Evolutionary conservation across 768 basidiomycete species (phyloP).

Genomic region (Macrolepiota fuliginosa): DNA sequence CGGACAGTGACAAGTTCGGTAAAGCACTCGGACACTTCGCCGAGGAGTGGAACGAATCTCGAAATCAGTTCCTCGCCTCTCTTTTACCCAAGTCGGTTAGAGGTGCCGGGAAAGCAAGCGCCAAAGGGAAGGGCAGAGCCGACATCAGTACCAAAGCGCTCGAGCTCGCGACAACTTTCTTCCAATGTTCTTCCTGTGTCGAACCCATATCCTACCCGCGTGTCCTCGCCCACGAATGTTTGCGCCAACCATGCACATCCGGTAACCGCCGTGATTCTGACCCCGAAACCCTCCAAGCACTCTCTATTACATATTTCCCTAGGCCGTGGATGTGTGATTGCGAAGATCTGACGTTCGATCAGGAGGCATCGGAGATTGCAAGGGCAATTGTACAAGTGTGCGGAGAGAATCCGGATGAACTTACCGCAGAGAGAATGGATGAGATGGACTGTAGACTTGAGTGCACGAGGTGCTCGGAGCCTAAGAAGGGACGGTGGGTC

Average conservation of each 20-base stretch:
- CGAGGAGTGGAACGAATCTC: constrained; percentile 21
- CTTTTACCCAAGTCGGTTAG: constrained; percentile 16
- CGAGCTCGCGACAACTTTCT: constrained; percentile 29
- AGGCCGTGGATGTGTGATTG: constrained; percentile 23
- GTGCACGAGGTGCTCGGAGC: constrained; percentile 25
- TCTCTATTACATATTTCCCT: background rate
- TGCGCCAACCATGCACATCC: constrained; percentile 5
- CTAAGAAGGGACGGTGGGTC: constrained; percentile 18
- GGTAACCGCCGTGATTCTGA: background rate
- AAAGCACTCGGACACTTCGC: constrained; percentile 6
- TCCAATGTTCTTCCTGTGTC: constrained; percentile 28
- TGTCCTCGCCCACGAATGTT: constrained; percentile 27
- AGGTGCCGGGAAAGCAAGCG: background rate
- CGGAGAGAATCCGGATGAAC: constrained; percentile 24
- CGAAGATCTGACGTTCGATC: constrained; percentile 23
- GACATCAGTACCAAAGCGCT: constrained; percentile 11
- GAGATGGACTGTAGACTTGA: constrained; percentile 25
- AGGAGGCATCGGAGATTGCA: constrained; percentile 23
- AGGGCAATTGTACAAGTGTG: constrained; percentile 22
- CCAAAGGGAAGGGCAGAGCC: background rate
- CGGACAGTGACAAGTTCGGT: constrained; percentile 7
- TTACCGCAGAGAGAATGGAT: constrained; percentile 23
- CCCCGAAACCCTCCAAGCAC: constrained; percentile 2
- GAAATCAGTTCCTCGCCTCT: constrained; percentile 16
- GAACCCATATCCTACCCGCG: constrained; percentile 30